Evolutionary conservation across 1,284 basidiomycete species (phyloP), one percentile per base, ranked within the genome.

Genomic region (Ceratobasidium sp.): DNA sequence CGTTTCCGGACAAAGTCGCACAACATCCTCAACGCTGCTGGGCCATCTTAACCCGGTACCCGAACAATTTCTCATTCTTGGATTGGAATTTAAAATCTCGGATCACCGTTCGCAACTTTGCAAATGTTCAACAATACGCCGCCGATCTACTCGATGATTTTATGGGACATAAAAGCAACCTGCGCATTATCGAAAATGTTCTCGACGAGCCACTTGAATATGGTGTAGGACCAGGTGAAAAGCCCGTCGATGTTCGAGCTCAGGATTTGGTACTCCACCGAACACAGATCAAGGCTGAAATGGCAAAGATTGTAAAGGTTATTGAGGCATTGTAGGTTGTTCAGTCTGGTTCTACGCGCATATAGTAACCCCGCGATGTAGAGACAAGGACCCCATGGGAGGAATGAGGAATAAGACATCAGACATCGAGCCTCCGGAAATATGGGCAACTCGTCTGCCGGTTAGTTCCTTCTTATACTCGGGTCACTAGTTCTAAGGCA

Each of bases 381-480:
- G 56, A 58, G 56, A 58, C 23, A 58, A 15, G 5, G 66, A 64
- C 42, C 40, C 63, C 15, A 39, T 40, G 7, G 63, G 33, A 42
- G 23, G 20, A 3, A 28, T 68, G 3, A 26, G 26, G 44, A 68
- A 49, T 10, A 33, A 33, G 66, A 49, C n/a, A 7, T n/a, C 56
- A 20, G 56, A 46, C n/a, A 68, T 68, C 20, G 44, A 68, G 46
- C 26, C 66, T 46, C 66, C 66, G 13, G 66, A 68, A 53, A 51
- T 68, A 49, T 68, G 66, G 66, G 66, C 66, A 15, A 68, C 66
- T n/a, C 66, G 66, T 51, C 23, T 68, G 42, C 66, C 66, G 26
- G 66, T 68, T 2, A 46, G 66, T 49, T 3, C 42, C 18, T 15
- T 9, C 18, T 68, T 28, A 3, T 3, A 23, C 18, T 23, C 26